Percentiles rank a stretch among this genome's conserved stretches.
phyloP scores from a whole-genome alignment of 768 basidiomycete genomes.

The Boletus rex-veris region DNA sequence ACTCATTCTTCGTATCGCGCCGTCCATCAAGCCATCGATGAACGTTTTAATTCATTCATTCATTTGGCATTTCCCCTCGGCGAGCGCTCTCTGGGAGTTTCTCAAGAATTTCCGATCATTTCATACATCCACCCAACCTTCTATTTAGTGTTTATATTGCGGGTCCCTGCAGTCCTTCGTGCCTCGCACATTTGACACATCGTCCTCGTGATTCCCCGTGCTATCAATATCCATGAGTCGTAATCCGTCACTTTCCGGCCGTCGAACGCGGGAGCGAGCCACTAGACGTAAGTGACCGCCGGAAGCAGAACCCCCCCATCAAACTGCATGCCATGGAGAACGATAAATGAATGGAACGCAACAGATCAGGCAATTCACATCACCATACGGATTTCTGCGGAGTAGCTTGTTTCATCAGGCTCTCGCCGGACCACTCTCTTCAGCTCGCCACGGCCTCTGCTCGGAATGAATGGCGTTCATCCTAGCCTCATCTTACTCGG shows the following conservation, averaged over 20 bases:
- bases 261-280: conserved; percentile 32
- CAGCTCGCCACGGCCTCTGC: conserved; percentile 1
- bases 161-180: conserved; percentile 16
- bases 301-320: conserved; percentile 26
- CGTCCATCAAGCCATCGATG: conserved; percentile 24
- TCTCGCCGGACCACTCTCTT: conserved; percentile 10
- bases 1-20: conserved; percentile 10
- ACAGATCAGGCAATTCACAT: conserved; percentile 11
- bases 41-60: conserved; percentile 26
- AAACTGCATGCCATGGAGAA: conserved; percentile 16
- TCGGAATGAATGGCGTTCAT: conserved; percentile 23
- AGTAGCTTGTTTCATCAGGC: conserved; percentile 12
- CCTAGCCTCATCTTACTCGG: conserved; percentile 5
- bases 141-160: conserved; percentile 21
- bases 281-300: conserved; percentile 31
- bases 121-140: conserved; percentile 27
- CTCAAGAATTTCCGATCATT: conserved; percentile 20
- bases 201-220: conserved; percentile 18
- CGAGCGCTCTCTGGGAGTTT: conserved; percentile 5
- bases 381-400: conserved; percentile 14
- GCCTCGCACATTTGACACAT: conserved; percentile 16
- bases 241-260: conserved; percentile 15
- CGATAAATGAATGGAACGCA: conserved; percentile 25
- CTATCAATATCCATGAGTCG: conserved; percentile 19
- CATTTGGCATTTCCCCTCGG: conserved; percentile 20